phyloP scores from a whole-genome alignment of 345 rosid genomes.

The Psidium friedrichsthalianum region DNA sequence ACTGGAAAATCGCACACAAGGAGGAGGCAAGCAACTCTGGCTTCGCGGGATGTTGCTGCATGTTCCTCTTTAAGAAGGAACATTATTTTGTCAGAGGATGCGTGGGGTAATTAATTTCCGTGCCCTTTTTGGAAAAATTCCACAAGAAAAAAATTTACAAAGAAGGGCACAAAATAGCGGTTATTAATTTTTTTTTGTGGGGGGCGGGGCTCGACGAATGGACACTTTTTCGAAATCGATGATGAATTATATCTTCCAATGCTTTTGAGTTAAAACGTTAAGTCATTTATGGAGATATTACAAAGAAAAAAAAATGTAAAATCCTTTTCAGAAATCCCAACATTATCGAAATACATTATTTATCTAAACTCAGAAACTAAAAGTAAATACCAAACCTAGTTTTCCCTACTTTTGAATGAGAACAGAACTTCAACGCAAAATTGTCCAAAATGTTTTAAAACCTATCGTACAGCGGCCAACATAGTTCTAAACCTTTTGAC shows the following conservation, averaged over 20 bases:
- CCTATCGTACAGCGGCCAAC: fast-evolving
- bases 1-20: neutral
- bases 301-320: neutral
- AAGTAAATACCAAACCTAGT: neutral
- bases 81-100: neutral
- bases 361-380: neutral
- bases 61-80: neutral
- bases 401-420: fast-evolving
- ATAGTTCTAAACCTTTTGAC: fast-evolving
- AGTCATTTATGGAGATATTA: neutral
- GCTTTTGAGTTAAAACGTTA: neutral
- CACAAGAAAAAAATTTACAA: neutral
- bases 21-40: neutral
- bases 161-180: neutral
- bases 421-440: neutral
- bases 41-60: neutral
- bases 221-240: too few relatives aligned
- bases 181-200: too few relatives aligned
- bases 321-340: neutral
- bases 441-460: fast-evolving
- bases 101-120: neutral
- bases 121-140: neutral
- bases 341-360: neutral
- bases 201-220: too few relatives aligned
- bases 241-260: neutral